phyloP scores from a whole-genome alignment of 2,329 filamentous ascomycete species.

The Thielaviopsis populi region DNA sequence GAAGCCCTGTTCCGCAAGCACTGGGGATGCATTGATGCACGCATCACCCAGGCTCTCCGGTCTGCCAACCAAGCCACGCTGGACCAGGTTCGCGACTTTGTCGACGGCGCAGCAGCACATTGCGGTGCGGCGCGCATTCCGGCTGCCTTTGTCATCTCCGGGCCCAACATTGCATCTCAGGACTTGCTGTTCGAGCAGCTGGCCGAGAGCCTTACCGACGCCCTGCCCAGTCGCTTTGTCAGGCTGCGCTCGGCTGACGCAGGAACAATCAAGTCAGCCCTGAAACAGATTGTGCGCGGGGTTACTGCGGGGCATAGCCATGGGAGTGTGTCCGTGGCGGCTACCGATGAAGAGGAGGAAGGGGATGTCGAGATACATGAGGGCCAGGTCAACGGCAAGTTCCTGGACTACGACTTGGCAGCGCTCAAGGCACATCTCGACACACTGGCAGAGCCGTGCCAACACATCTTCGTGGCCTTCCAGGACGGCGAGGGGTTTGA shows the following conservation, averaged over 20 bases:
- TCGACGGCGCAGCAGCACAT: slow-evolving; percentile 23
- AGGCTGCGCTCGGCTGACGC: slow-evolving; percentile 54
- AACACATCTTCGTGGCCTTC: slow-evolving; percentile 55
- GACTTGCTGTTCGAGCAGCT: slow-evolving; percentile 59
- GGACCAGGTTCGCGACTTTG: slow-evolving; percentile 41
- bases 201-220: slow-evolving; percentile 36
- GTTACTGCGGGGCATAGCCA: slow-evolving; percentile 30
- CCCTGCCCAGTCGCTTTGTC: slow-evolving; percentile 42
- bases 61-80: slow-evolving; percentile 47
- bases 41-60: slow-evolving; percentile 45
- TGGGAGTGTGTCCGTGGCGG: slow-evolving; percentile 27
- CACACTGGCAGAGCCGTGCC: slow-evolving; percentile 28
- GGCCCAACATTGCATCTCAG: slow-evolving; percentile 64
- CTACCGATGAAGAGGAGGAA: slow-evolving; percentile 29
- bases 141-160: slow-evolving; percentile 59
- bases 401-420: slow-evolving; percentile 66
- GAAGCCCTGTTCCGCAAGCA: slow-evolving; percentile 44
- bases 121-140: slow-evolving; percentile 31
- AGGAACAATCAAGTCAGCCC: slow-evolving; percentile 52
- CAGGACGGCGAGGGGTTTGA: slow-evolving; percentile 78
- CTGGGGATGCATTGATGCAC: slow-evolving; percentile 49
- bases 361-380: slow-evolving; percentile 23
- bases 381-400: slow-evolving; percentile 26
- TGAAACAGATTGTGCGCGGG: slow-evolving; percentile 60
- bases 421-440: slow-evolving; percentile 47